Evolutionary conservation across 139 green algal species (phyloP).

Genomic region (Zygnema cylindricum): DNA sequence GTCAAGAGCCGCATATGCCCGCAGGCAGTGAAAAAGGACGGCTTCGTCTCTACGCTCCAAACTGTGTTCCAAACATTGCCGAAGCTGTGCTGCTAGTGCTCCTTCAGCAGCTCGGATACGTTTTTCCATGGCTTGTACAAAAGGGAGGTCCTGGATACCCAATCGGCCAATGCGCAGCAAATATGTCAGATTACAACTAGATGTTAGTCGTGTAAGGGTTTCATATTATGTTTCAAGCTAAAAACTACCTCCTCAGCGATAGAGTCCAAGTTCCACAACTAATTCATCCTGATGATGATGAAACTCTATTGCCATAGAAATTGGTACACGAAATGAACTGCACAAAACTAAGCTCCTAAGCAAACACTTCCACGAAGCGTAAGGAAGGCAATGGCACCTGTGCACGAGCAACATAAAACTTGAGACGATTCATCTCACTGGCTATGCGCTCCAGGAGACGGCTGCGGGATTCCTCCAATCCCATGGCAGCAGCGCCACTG

Average conservation of each 20-base stretch:
- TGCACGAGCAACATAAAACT: constrained; percentile 74
- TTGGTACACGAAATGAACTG: no score
- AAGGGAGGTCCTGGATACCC: constrained; percentile 72
- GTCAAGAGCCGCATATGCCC: constrained; percentile 80
- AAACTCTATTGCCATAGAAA: no score
- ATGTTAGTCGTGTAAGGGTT: no score
- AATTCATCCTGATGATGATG: no score
- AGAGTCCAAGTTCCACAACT: no score
- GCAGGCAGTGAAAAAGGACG: constrained; percentile 76
- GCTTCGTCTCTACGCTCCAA: constrained; percentile 54
- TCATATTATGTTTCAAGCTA: no score
- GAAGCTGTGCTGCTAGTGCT: constrained; percentile 68
- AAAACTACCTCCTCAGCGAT: no score
- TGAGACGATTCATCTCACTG: constrained; percentile 83
- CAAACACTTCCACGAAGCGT: no score
- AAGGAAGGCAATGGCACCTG: constrained; percentile 57
- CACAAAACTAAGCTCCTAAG: no score
- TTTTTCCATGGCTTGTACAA: constrained; percentile 75
- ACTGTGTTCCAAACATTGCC: constrained; percentile 39
- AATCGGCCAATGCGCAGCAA: no score
- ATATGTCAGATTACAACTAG: no score
- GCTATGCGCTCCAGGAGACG: constrained; percentile 87
- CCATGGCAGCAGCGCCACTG: neutral
- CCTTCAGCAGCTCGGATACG: constrained; percentile 68
- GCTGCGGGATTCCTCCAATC: constrained; percentile 68